These are phyloP conservation scores for Basidiobolus meristosporus DNA, from an alignment of 371 early-diverging fungal genomes.

Conservation along the genomic window DNA sequence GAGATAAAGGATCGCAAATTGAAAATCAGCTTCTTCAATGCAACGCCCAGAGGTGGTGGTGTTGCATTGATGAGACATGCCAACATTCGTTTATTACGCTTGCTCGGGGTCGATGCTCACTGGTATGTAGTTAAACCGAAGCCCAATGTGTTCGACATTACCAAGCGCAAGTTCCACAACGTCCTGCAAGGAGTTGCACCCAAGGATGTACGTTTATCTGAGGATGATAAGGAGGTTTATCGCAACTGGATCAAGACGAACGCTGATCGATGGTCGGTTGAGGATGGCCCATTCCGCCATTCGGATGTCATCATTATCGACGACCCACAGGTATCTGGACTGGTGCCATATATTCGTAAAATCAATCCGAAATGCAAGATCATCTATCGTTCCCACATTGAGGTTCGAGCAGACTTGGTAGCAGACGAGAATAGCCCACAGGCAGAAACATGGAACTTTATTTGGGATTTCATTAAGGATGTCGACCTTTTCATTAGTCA, in stretches of 20 bases:
- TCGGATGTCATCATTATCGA: conserved; percentile 73
- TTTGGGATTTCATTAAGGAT: conserved; percentile 51
- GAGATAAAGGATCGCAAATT: conserved; percentile 25
- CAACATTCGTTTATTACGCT: conserved; percentile 37
- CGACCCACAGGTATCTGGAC: conserved; percentile 67
- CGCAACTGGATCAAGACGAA: conserved; percentile 59
- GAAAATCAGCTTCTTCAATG: conserved; percentile 53
- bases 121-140: conserved; percentile 64
- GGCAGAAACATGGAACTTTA: conserved; percentile 42
- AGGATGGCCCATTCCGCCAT: conserved; percentile 35
- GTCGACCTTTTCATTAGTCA: conserved; percentile 64
- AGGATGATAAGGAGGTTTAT: conserved; percentile 47
- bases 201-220: conserved; percentile 26
- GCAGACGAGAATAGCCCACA: conserved; percentile 27
- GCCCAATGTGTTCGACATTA: conserved; percentile 64
- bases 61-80: conserved; percentile 86
- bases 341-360: conserved; percentile 52
- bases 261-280: conserved; percentile 45
- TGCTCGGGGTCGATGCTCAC: conserved; percentile 40
- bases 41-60: conserved; percentile 80
- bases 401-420: conserved; percentile 54
- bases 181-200: conserved; percentile 72
- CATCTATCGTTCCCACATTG: conserved; percentile 76
- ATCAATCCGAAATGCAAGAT: conserved; percentile 43
- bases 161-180: conserved; percentile 77